Evolutionary conservation across 2,329 filamentous ascomycete genomes (phyloP).

Genomic region (Arthrinium phaeospermum): DNA sequence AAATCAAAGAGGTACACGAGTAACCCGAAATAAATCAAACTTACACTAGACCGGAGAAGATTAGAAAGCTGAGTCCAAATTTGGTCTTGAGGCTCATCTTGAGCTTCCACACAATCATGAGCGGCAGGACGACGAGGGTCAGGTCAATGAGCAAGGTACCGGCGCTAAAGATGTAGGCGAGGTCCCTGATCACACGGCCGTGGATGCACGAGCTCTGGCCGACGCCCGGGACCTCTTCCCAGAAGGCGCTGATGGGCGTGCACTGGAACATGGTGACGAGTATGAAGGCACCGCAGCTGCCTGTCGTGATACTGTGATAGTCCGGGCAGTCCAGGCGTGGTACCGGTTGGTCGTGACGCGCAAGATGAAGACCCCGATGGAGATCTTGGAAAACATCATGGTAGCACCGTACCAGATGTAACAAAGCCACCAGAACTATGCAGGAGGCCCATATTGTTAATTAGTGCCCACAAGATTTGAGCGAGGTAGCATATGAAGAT

Average conservation of each 20-base stretch:
- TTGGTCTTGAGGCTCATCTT: constrained; percentile 22
- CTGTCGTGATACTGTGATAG: constrained; percentile 1
- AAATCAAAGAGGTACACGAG: neutral
- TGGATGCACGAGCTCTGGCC: constrained; percentile 21
- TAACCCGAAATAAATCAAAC: neutral
- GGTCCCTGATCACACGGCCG: constrained; percentile 3
- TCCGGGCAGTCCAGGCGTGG: constrained; percentile 19
- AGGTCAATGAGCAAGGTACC: constrained; percentile 21
- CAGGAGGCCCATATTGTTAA: neutral
- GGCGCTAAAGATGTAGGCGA: constrained; percentile 19
- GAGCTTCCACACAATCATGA: constrained; percentile 22
- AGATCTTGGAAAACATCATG: constrained; percentile 23
- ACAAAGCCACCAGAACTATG: constrained; percentile 19
- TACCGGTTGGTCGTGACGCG: constrained; percentile 23
- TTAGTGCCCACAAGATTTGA: neutral
- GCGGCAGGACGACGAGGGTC: constrained; percentile 21
- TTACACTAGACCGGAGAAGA: constrained; percentile 52
- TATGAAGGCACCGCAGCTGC: constrained; percentile 16
- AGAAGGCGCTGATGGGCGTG: constrained; percentile 21
- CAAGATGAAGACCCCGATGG: constrained; percentile 24
- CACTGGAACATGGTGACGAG: constrained; percentile 22
- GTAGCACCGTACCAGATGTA: constrained; percentile 23
- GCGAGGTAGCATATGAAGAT: neutral
- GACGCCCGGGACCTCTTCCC: constrained; percentile 4
- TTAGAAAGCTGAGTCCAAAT: constrained; percentile 45